These are phyloP conservation scores for Geranium incanum DNA, from an alignment of 441 rosid species.

Conservation along the genomic window DNA sequence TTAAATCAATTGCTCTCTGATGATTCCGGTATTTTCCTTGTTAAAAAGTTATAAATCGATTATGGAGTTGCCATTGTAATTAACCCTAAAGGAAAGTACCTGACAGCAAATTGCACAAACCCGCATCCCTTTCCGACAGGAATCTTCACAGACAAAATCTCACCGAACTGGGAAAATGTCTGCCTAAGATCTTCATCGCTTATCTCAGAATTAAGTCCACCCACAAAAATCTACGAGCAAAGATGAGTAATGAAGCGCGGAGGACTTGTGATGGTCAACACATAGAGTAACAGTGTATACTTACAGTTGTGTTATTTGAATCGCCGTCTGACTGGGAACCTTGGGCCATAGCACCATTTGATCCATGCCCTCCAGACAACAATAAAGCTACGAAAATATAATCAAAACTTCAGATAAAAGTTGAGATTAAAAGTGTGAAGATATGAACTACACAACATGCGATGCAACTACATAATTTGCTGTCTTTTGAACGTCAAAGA, in stretches of 20 bases:
- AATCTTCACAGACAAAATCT: constrained; percentile 83
- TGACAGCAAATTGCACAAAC: constrained; percentile 70
- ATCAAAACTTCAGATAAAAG: constrained; percentile 16
- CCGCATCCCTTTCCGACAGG: constrained; percentile 91
- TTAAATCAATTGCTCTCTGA: too few species aligned
- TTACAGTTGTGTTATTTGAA: constrained; percentile 75
- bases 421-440: constrained; percentile 4
- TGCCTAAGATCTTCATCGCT: constrained; percentile 77
- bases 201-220: constrained; percentile 78
- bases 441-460: neutral
- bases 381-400: constrained; percentile 49
- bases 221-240: constrained; percentile 68
- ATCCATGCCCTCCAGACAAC: constrained; percentile 73
- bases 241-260: constrained; percentile 18
- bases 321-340: constrained; percentile 63
- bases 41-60: constrained; percentile 8
- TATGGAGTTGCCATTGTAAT: neutral
- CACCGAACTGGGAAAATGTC: constrained; percentile 81
- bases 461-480: neutral
- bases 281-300: constrained; percentile 24
- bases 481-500: neutral
- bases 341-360: constrained; percentile 50
- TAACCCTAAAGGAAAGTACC: constrained; percentile 34
- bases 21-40: neutral
- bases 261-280: constrained; percentile 9